These are phyloP conservation scores for Blastomyces parvus DNA, from an alignment of 2,329 filamentous ascomycete species.

Conservation along the genomic window DNA sequence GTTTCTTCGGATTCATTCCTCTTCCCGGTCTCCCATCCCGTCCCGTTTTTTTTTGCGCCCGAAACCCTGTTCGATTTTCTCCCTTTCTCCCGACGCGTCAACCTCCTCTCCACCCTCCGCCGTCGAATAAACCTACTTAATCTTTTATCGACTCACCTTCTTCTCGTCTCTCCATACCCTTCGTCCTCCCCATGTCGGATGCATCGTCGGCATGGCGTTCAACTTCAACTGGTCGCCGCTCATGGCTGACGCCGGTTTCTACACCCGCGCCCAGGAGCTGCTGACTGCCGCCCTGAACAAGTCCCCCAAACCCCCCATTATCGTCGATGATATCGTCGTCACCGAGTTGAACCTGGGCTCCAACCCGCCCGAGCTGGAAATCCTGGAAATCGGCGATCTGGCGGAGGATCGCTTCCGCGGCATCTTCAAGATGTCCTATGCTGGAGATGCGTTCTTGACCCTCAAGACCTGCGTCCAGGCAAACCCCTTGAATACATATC, in stretches of 20 bases:
- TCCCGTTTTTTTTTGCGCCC: background rate
- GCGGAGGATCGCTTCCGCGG: slow-evolving; percentile 94
- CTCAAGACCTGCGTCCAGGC: slow-evolving; percentile 95
- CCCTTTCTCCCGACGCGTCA: background rate
- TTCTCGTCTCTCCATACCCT: background rate
- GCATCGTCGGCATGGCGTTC: slow-evolving; percentile 68
- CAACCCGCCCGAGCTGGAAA: slow-evolving; percentile 89
- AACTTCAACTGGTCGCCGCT: slow-evolving; percentile 99
- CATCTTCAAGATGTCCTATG: slow-evolving; percentile 99
- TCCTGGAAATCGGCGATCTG: slow-evolving; percentile 92
- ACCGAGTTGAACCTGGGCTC: slow-evolving; percentile 95
- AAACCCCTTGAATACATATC: slow-evolving; percentile 92
- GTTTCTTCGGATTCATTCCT: too few species aligned
- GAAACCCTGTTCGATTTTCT: background rate
- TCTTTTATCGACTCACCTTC: background rate
- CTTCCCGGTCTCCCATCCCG: background rate
- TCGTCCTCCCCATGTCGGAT: slow-evolving; percentile 5
- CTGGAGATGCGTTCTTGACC: slow-evolving; percentile 89
- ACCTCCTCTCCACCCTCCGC: too few species aligned
- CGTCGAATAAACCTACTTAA: too few species aligned
- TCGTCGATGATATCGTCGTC: slow-evolving; percentile 97
- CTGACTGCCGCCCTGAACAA: slow-evolving; percentile 94
- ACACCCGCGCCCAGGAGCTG: slow-evolving; percentile 83
- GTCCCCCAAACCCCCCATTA: slow-evolving; percentile 93
- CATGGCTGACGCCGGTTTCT: slow-evolving; percentile 86